Conservation (phyloP, 202 grass and related monocot genomes). For the Saccharum hybrid region DNA sequence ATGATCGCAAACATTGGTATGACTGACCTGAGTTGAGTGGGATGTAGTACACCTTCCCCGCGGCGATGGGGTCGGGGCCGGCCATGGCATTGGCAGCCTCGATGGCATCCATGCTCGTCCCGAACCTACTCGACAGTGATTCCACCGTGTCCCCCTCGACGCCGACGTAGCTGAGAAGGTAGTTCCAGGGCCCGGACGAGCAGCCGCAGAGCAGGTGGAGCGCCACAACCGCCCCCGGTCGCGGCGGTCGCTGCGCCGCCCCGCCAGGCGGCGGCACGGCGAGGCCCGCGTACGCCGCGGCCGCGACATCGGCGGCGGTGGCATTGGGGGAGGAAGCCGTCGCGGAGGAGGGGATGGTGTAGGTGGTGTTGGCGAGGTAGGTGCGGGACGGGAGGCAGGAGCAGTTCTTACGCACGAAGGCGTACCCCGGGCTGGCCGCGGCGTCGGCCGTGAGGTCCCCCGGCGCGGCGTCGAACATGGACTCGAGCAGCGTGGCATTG, state of each 20-base stretch:
- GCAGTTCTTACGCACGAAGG: constrained; percentile 98
- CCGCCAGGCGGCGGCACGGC: constrained; percentile 62
- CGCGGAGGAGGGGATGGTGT: constrained; percentile 58
- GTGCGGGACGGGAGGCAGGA: constrained; percentile 77
- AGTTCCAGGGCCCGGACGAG: constrained; percentile 89
- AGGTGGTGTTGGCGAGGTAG: constrained; percentile 92
- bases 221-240: constrained; percentile 68
- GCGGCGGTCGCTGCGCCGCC: constrained; percentile 58
- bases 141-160: constrained; percentile 77
- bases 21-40: constrained; percentile 87
- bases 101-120: constrained; percentile 96
- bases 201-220: constrained; percentile 90
- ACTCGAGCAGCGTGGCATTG: constrained; percentile 57
- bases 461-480: constrained; percentile 85
- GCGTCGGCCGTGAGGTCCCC: constrained; percentile 82
- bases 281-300: constrained; percentile 68
- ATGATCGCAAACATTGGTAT: constrained; percentile 32
- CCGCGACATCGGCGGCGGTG: constrained; percentile 51
- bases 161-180: constrained; percentile 86
- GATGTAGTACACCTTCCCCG: constrained; percentile 84
- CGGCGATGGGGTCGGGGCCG: constrained; percentile 58
- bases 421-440: constrained; percentile 80
- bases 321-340: constrained; percentile 34
- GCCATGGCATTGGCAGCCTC: constrained; percentile 88
- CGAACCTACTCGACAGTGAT: constrained; percentile 90